phyloP scores from a whole-genome alignment of 352 stramenopile genomes.

The Pythium periplocum region DNA sequence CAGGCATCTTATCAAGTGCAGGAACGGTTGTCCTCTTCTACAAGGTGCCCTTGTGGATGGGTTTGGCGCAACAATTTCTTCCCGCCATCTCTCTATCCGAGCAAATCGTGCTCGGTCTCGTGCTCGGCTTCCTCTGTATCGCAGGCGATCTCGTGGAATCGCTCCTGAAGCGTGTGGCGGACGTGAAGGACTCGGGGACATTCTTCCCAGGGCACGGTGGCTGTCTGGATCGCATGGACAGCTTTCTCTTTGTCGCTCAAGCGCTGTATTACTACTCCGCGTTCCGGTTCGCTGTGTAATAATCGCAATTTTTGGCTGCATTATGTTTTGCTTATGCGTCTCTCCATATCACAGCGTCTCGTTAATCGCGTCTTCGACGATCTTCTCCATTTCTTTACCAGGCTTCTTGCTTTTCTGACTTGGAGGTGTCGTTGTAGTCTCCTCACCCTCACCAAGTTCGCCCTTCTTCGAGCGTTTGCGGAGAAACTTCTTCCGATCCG shows the following conservation, averaged over 20 bases:
- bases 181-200: conserved; percentile 62
- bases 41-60: conserved; percentile 15
- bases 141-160: conserved; percentile 65
- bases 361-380: conserved; percentile 36
- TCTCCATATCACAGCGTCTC: conserved; percentile 32
- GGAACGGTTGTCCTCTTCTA: conserved; percentile 43
- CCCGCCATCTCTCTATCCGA: conserved; percentile 20
- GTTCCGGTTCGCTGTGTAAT: conserved; percentile 11
- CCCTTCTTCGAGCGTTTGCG: conserved; percentile 19
- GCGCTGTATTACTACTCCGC: conserved; percentile 52
- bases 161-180: conserved; percentile 59
- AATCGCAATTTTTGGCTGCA: conserved; percentile 1
- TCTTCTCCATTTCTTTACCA: conserved; percentile 16
- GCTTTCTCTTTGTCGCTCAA: conserved; percentile 62
- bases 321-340: no score
- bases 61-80: conserved; percentile 7
- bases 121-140: conserved; percentile 55
- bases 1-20: conserved; percentile 44
- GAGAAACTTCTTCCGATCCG: conserved; percentile 75
- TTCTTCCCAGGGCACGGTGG: conserved; percentile 75
- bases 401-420: conserved; percentile 17
- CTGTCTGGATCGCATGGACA: conserved; percentile 78
- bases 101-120: conserved; percentile 36
- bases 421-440: background rate
- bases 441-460: no score